Evolutionary conservation across 768 basidiomycete genomes (phyloP).

Genomic region (Crassisporium funariophilum): DNA sequence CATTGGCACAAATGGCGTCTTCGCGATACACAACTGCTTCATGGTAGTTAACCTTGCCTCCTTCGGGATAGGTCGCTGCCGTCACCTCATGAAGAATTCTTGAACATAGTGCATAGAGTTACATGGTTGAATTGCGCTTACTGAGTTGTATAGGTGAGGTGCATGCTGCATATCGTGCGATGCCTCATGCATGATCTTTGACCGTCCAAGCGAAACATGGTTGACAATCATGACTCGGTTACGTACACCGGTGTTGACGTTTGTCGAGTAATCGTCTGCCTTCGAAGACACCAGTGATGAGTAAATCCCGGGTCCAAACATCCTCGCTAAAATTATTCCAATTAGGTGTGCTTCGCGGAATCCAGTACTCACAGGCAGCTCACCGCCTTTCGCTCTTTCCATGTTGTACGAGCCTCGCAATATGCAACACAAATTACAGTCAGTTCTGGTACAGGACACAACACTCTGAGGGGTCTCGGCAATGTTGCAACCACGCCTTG

Average conservation of each 20-base stretch:
- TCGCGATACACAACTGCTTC: conserved; percentile 33
- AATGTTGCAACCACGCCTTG: conserved; percentile 24
- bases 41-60: conserved; percentile 31
- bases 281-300: conserved; percentile 29
- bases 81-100: conserved; percentile 21
- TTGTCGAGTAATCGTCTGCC: conserved; percentile 27
- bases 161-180: conserved; percentile 31
- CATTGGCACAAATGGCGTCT: conserved; percentile 33
- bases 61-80: conserved; percentile 26
- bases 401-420: conserved; percentile 30
- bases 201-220: conserved; percentile 29
- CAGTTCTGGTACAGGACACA: conserved; percentile 14
- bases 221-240: conserved; percentile 30
- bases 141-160: conserved; percentile 30
- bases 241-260: conserved; percentile 7
- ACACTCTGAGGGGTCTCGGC: conserved; percentile 18
- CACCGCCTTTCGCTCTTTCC: conserved; percentile 28
- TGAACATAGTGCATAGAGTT: background rate
- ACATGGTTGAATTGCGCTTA: conserved; percentile 7
- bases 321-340: conserved; percentile 15
- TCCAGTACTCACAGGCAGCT: too few species aligned
- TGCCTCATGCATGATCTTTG: conserved; percentile 26
- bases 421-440: conserved; percentile 29
- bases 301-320: conserved; percentile 35
- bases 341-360: background rate